These are phyloP conservation scores for Leucosporidium creatinivorum DNA, from an alignment of 768 basidiomycete species.

Conservation along the genomic window DNA sequence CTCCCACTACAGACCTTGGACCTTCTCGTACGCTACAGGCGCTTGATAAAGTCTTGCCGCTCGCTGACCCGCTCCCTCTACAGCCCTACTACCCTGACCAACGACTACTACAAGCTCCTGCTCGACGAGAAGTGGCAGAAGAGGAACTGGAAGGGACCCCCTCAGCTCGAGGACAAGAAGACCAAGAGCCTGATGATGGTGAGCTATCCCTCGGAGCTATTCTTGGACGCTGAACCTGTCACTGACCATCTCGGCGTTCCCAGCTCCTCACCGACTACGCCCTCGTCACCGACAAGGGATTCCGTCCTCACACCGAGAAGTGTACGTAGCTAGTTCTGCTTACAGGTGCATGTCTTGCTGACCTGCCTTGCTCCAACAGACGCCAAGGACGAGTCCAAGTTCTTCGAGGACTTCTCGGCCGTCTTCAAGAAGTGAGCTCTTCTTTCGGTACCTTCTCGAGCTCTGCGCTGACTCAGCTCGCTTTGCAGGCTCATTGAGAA, in stretches of 20 bases:
- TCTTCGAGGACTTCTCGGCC: constrained; percentile 79
- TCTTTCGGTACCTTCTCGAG: not conserved
- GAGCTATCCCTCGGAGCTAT: not conserved
- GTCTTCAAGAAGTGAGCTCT: constrained; percentile 37
- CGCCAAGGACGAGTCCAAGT: constrained; percentile 72
- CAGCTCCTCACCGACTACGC: constrained; percentile 63
- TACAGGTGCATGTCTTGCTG: too few species aligned
- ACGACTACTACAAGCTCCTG: constrained; percentile 78
- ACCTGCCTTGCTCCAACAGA: constrained; percentile 49
- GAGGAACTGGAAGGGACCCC: constrained; percentile 80
- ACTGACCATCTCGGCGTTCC: constrained; percentile 42
- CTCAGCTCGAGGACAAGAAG: constrained; percentile 88
- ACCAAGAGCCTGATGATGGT: constrained; percentile 89
- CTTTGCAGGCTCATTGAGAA: constrained; percentile 65
- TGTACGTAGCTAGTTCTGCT: not conserved
- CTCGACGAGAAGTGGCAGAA: constrained; percentile 62
- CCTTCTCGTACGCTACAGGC: constrained; percentile 18
- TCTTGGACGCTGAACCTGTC: not conserved
- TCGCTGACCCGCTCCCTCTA: constrained; percentile 64
- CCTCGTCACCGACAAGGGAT: constrained; percentile 78
- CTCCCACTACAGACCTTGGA: constrained; percentile 9
- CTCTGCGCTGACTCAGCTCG: not conserved
- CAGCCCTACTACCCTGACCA: constrained; percentile 67
- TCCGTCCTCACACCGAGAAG: constrained; percentile 51
- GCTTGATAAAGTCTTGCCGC: too few species aligned